These are phyloP conservation scores for Podospora pseudoanserina DNA, from an alignment of 495 filamentous ascomycete genomes.

Conservation along the genomic window DNA sequence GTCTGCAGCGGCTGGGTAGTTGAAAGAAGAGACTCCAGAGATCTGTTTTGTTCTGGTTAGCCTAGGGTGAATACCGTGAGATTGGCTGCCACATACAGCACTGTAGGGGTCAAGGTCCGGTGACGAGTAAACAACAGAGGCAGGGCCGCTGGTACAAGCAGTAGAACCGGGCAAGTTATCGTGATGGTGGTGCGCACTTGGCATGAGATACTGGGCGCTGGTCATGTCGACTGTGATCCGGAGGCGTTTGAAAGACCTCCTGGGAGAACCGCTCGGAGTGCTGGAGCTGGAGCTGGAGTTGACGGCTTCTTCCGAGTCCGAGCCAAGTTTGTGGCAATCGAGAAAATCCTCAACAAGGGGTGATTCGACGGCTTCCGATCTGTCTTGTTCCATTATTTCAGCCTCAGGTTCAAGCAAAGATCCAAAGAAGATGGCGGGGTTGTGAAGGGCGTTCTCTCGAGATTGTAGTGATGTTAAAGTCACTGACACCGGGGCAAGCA, in stretches of 20 bases:
- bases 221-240: slow-evolving; percentile 33
- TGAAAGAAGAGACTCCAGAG: slow-evolving; percentile 43
- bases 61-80: not conserved
- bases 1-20: slow-evolving; percentile 42
- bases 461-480: not conserved
- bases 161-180: slow-evolving; percentile 22
- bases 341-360: slow-evolving; percentile 23
- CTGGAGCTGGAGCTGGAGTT: slow-evolving; percentile 2
- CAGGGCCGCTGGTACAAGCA: slow-evolving; percentile 21
- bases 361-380: slow-evolving; percentile 18
- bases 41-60: slow-evolving; percentile 19
- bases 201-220: slow-evolving; percentile 29
- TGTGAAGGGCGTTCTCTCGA: not conserved
- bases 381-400: slow-evolving; percentile 28
- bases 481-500: not conserved
- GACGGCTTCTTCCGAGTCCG: slow-evolving; percentile 22
- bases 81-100: slow-evolving; percentile 26
- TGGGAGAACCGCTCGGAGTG: slow-evolving; percentile 16
- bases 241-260: slow-evolving; percentile 17
- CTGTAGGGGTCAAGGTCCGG: slow-evolving; percentile 32
- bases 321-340: slow-evolving; percentile 18
- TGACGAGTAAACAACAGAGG: slow-evolving; percentile 25
- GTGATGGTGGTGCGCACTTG: slow-evolving; percentile 24
- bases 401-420: not conserved
- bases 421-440: not conserved